phyloP scores from a whole-genome alignment of 805 yeast genomes.

The Pichia nakasei region DNA sequence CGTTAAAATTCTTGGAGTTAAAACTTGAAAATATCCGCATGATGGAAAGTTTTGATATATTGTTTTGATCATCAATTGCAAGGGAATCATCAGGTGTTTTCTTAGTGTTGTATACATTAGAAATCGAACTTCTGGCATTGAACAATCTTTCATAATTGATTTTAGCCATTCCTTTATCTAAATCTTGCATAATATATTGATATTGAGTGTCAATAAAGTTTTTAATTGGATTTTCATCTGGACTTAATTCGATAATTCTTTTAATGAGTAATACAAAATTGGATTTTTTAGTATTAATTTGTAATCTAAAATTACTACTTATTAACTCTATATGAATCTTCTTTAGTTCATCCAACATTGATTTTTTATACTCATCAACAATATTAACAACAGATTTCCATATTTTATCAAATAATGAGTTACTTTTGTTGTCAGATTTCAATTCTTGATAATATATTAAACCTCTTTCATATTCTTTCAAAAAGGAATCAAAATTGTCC shows the following conservation, averaged over 20 bases:
- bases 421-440: slow-evolving; percentile 9
- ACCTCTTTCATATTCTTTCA: slow-evolving; percentile 50
- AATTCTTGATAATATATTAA: slow-evolving; percentile 14
- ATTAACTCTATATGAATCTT: slow-evolving; percentile 24
- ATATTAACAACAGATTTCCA: slow-evolving; percentile 49
- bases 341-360: slow-evolving; percentile 43
- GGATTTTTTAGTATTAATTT: slow-evolving; percentile 9
- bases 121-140: slow-evolving; percentile 32
- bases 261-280: slow-evolving; percentile 37
- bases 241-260: slow-evolving; percentile 55
- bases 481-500: slow-evolving; percentile 49
- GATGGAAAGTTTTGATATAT: slow-evolving; percentile 20
- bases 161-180: slow-evolving; percentile 32
- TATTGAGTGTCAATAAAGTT: slow-evolving; percentile 52
- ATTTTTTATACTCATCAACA: slow-evolving; percentile 44
- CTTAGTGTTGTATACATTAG: slow-evolving; percentile 24
- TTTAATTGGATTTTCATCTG: slow-evolving; percentile 51
- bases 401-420: slow-evolving; percentile 36
- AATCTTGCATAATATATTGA: slow-evolving; percentile 28
- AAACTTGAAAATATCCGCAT: slow-evolving; percentile 18
- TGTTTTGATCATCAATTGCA: slow-evolving; percentile 11
- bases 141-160: slow-evolving; percentile 33
- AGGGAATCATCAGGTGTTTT: not conserved
- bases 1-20: slow-evolving; percentile 11
- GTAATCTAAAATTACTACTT: slow-evolving; percentile 12